phyloP scores from a whole-genome alignment of 495 filamentous ascomycete genomes.

The Haplographium delicatum region DNA sequence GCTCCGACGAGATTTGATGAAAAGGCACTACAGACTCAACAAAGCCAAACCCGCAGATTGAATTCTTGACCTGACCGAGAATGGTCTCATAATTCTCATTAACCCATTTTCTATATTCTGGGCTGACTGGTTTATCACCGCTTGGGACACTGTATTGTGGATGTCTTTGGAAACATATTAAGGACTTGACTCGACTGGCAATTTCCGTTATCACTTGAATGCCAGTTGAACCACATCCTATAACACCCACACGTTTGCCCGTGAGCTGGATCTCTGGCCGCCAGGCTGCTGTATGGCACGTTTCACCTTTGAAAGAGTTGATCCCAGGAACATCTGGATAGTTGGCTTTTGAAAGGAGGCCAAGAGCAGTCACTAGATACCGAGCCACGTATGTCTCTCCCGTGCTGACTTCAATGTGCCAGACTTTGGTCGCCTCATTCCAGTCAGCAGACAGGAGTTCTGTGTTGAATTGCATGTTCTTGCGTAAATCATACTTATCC shows the following conservation, averaged over 20 bases:
- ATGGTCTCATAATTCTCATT: slow-evolving; percentile 5
- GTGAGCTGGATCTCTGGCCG: slow-evolving; percentile 37
- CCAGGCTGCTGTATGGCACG: slow-evolving; percentile 50
- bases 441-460: slow-evolving; percentile 7
- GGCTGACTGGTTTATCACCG: not conserved
- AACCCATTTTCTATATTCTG: not conserved
- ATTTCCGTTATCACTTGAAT: slow-evolving; percentile 42
- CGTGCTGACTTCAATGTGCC: not conserved
- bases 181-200: slow-evolving; percentile 41
- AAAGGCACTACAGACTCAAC: not conserved
- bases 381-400: not conserved
- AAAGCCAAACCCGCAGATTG: not conserved
- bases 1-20: not conserved
- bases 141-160: slow-evolving; percentile 11
- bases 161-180: slow-evolving; percentile 59
- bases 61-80: not conserved
- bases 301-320: slow-evolving; percentile 46
- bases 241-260: slow-evolving; percentile 45
- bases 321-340: slow-evolving; percentile 52
- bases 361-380: slow-evolving; percentile 24
- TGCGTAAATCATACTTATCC: slow-evolving; percentile 50
- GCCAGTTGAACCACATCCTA: slow-evolving; percentile 50
- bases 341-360: slow-evolving; percentile 23
- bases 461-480: slow-evolving; percentile 33
- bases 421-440: not conserved